Percentiles rank a stretch among this genome's conserved stretches.
phyloP scores from a whole-genome alignment of 805 yeast species.

The Candida pini region DNA sequence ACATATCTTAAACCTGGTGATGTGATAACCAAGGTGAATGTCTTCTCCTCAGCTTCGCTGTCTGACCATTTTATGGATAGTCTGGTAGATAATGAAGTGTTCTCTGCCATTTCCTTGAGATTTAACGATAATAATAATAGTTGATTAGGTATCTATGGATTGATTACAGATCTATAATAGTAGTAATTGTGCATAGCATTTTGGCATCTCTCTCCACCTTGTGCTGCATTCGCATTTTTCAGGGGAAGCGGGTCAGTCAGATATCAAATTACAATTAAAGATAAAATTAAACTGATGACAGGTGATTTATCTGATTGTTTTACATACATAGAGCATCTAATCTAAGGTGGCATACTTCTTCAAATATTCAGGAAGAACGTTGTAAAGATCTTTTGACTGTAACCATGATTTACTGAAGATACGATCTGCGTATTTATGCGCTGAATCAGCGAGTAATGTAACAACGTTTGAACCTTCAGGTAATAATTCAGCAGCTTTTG shows the following conservation, averaged over 20 bases:
- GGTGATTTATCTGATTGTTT: not conserved
- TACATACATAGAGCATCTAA: slow-evolving; percentile 9
- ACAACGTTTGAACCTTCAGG: slow-evolving; percentile 82
- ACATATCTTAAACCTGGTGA: slow-evolving; percentile 41
- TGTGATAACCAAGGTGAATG: slow-evolving; percentile 44
- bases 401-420: slow-evolving; percentile 77
- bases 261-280: too few species aligned
- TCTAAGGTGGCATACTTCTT: slow-evolving; percentile 58
- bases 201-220: too few species aligned
- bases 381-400: slow-evolving; percentile 57
- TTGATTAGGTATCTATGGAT: too few species aligned
- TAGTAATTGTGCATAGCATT: too few species aligned
- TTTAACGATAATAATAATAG: too few species aligned
- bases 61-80: slow-evolving; percentile 46
- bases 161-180: too few species aligned
- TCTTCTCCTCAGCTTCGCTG: slow-evolving; percentile 31
- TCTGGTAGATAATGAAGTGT: slow-evolving; percentile 38
- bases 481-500: slow-evolving; percentile 62
- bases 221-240: too few species aligned
- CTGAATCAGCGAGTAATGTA: slow-evolving; percentile 85
- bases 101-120: not conserved
- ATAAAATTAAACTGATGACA: too few species aligned
- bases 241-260: too few species aligned
- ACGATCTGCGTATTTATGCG: slow-evolving; percentile 81
- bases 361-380: slow-evolving; percentile 63